Evolutionary conservation across 495 filamentous ascomycete species (phyloP).

Genomic region (Hypoxylon subgilvum): DNA sequence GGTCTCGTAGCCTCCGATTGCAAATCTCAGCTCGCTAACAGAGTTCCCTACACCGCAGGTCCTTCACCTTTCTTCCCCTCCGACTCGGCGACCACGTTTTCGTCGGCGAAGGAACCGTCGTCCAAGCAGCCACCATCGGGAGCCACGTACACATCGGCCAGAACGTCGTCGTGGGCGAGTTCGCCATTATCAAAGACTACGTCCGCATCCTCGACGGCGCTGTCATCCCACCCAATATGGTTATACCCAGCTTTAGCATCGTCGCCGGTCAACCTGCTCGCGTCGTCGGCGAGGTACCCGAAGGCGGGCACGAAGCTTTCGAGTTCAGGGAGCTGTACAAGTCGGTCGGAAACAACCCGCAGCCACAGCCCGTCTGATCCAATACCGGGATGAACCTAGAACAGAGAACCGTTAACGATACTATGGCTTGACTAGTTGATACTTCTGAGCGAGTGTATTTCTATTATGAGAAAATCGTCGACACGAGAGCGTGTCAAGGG

Average conservation of each 20-base stretch:
- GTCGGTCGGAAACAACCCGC: slow-evolving; percentile 57
- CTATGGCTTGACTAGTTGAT: too few relatives aligned
- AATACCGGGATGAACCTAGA: neutral
- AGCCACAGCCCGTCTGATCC: slow-evolving; percentile 47
- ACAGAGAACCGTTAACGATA: too few relatives aligned
- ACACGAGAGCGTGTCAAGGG: too few relatives aligned
- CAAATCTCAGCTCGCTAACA: slow-evolving; percentile 2
- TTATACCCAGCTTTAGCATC: slow-evolving; percentile 85
- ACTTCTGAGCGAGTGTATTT: too few relatives aligned
- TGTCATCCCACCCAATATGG: slow-evolving; percentile 84
- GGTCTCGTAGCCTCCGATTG: slow-evolving; percentile 11
- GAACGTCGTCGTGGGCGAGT: slow-evolving; percentile 75
- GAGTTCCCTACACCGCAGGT: slow-evolving; percentile 36
- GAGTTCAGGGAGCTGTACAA: slow-evolving; percentile 63
- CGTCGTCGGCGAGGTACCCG: slow-evolving; percentile 84
- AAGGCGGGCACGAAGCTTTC: slow-evolving; percentile 69
- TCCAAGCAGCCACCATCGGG: slow-evolving; percentile 80
- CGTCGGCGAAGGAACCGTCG: slow-evolving; percentile 71
- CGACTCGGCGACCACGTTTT: slow-evolving; percentile 94
- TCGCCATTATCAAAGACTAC: slow-evolving; percentile 89
- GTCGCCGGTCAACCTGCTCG: slow-evolving; percentile 82
- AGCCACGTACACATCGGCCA: slow-evolving; percentile 83
- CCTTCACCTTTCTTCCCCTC: slow-evolving; percentile 78
- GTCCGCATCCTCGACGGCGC: slow-evolving; percentile 81
- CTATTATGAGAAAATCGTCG: too few relatives aligned